A percentile compares a stretch with the other conserved stretches of the same genome.
Evolutionary conservation across 2,329 filamentous ascomycete species (phyloP).

Genomic region (Uncinocarpus reesii): DNA sequence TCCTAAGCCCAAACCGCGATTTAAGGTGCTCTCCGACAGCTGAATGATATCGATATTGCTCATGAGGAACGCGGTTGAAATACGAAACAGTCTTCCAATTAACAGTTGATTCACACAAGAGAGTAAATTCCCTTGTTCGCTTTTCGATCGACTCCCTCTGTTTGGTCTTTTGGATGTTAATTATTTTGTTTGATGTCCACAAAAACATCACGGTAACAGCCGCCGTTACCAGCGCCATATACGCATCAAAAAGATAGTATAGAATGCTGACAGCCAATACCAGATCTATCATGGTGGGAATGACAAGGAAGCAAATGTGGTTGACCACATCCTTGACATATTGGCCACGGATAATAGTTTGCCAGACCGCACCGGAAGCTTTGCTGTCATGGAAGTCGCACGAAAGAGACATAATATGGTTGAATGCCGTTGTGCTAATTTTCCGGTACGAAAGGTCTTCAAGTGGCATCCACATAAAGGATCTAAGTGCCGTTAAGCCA

Average conservation of each 20-base stretch:
- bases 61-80: conserved; percentile 49
- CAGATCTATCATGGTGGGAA: conserved; percentile 54
- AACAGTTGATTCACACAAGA: conserved; percentile 49
- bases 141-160: conserved; percentile 33
- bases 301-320: conserved; percentile 48
- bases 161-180: conserved; percentile 33
- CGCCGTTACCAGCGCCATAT: conserved; percentile 45
- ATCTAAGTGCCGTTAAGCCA: conserved; percentile 43
- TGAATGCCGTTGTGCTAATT: conserved; percentile 52
- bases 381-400: conserved; percentile 62
- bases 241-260: conserved; percentile 52
- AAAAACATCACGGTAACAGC: conserved; percentile 43
- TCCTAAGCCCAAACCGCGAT: conserved; percentile 28
- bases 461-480: conserved; percentile 46
- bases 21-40: conserved; percentile 32
- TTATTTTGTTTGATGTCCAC: conserved; percentile 38
- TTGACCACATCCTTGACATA: conserved; percentile 52
- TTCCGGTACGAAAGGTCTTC: conserved; percentile 49
- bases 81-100: conserved; percentile 51
- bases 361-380: conserved; percentile 53
- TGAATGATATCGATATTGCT: conserved; percentile 41
- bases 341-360: conserved; percentile 53
- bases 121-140: conserved; percentile 41
- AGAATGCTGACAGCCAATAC: conserved; percentile 51
- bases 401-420: conserved; percentile 57